A percentile compares a stretch with the other conserved stretches of the same genome.
Conservation (phyloP, 345 rosid genomes). For the Camelina sativa region DNA sequence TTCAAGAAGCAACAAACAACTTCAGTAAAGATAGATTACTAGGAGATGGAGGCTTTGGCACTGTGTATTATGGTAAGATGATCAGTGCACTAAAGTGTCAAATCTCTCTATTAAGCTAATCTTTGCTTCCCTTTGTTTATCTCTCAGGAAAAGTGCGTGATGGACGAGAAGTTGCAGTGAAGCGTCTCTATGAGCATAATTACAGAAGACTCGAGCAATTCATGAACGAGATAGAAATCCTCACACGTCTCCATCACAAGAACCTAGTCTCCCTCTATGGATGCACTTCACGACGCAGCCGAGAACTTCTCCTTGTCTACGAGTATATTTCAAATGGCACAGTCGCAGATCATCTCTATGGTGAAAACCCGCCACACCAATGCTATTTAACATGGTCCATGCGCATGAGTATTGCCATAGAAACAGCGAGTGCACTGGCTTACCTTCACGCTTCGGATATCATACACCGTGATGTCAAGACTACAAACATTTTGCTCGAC, state of each 20-base stretch:
- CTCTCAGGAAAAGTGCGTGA: constrained; percentile 61
- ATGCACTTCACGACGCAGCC: constrained; percentile 61
- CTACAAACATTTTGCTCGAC: constrained; percentile 69
- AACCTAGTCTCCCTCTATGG: constrained; percentile 75
- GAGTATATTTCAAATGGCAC: constrained; percentile 69
- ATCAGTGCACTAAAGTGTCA: constrained; percentile 5
- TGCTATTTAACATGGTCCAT: constrained; percentile 54
- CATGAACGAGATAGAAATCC: constrained; percentile 62
- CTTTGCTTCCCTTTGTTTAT: neutral
- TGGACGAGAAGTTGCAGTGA: constrained; percentile 76
- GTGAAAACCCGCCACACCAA: constrained; percentile 44
- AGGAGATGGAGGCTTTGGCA: constrained; percentile 81
- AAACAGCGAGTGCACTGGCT: constrained; percentile 65
- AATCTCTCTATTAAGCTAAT: constrained; percentile 7
- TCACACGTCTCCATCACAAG: constrained; percentile 65
- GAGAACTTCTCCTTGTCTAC: constrained; percentile 67
- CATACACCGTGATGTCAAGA: constrained; percentile 74
- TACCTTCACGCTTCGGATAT: constrained; percentile 66
- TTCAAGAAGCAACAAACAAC: constrained; percentile 62
- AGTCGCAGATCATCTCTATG: constrained; percentile 68
- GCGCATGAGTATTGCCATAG: constrained; percentile 64
- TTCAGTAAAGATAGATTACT: constrained; percentile 54
- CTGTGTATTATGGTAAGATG: constrained; percentile 65
- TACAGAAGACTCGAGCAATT: constrained; percentile 55
- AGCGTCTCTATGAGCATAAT: constrained; percentile 66